Conservation (phyloP, 345 rosid species). For the Linum usitatissimum region DNA sequence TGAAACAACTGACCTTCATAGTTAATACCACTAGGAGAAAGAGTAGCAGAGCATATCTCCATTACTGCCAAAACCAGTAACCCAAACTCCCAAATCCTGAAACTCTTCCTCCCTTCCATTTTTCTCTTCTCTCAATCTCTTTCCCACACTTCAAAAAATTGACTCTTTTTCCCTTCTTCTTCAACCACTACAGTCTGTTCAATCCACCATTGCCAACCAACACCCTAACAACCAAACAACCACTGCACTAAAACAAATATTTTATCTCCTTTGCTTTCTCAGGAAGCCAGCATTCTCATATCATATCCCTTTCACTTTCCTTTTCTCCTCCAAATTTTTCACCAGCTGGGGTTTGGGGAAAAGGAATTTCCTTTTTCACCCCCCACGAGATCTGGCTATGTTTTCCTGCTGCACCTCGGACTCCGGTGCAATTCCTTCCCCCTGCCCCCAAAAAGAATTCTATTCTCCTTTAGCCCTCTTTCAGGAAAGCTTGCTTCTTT, state of each 20-base stretch:
- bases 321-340: constrained; percentile 11
- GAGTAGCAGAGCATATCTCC: constrained; percentile 67
- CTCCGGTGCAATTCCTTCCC: neutral
- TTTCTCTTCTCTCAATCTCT: constrained; percentile 14
- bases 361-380: neutral
- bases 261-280: neutral
- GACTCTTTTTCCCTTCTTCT: too few relatives aligned
- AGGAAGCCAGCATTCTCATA: neutral
- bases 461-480: neutral
- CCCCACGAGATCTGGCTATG: constrained; percentile 66
- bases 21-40: constrained; percentile 92
- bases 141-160: neutral
- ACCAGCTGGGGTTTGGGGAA: constrained; percentile 14
- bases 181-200: neutral
- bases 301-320: neutral
- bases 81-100: constrained; percentile 34
- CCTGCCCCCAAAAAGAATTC: too few relatives aligned
- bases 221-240: neutral
- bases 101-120: constrained; percentile 26
- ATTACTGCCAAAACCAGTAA: constrained; percentile 52
- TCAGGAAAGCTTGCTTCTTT: neutral
- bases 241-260: neutral
- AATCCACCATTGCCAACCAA: neutral
- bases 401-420: constrained; percentile 1
- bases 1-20: constrained; percentile 64